These are phyloP conservation scores for Trapa bicornis DNA, from an alignment of 345 rosid genomes.

Conservation along the genomic window DNA sequence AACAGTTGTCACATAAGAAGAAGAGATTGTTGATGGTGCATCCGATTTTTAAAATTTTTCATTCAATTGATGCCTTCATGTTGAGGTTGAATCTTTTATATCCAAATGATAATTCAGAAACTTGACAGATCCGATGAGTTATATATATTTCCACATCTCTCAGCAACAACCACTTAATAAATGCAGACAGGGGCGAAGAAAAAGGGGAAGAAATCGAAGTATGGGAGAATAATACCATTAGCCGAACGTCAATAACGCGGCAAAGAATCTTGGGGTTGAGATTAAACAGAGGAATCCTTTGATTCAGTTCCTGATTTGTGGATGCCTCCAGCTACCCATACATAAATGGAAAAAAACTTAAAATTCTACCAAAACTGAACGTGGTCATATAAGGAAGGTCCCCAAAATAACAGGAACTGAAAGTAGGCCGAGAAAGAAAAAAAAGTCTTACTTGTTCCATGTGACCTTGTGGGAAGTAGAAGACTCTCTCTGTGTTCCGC, in stretches of 20 bases:
- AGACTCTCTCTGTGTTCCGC: conserved; percentile 40
- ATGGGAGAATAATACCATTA: conserved; percentile 33
- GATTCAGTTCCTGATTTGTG: conserved; percentile 19
- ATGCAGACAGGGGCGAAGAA: not conserved
- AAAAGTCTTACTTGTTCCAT: conserved; percentile 61
- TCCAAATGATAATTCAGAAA: too few species aligned
- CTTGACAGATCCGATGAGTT: too few species aligned
- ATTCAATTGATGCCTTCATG: too few species aligned
- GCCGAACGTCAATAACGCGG: conserved; percentile 52
- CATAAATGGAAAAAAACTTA: conserved; percentile 3
- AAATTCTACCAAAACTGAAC: not conserved
- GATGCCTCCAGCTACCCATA: conserved; percentile 53
- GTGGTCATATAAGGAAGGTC: not conserved
- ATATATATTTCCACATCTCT: not conserved
- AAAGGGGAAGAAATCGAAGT: not conserved
- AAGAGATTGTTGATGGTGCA: too few species aligned
- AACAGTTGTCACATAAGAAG: too few species aligned
- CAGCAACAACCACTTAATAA: not conserved
- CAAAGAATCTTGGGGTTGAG: conserved; percentile 80
- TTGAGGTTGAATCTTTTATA: too few species aligned
- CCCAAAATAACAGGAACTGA: not conserved
- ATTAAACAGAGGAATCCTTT: conserved; percentile 49
- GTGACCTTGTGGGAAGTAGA: conserved; percentile 91
- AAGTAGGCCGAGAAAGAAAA: not conserved
- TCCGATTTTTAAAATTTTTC: too few species aligned